Conservation (phyloP, 495 filamentous ascomycete species). For the Podospora australis region DNA sequence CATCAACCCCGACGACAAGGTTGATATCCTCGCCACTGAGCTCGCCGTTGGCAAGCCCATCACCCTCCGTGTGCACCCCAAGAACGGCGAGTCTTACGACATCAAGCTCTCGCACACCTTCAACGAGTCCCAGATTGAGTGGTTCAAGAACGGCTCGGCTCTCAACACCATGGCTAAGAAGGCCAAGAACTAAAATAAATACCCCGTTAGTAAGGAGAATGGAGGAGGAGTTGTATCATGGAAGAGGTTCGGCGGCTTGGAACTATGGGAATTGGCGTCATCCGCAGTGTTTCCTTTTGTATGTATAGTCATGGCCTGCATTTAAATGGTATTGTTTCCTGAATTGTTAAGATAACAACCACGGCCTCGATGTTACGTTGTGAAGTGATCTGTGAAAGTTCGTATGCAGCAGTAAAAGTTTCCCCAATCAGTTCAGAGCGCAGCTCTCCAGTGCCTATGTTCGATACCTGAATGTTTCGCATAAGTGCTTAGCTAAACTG, state of each 20-base stretch:
- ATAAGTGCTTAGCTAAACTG: no score
- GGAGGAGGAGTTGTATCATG: constrained; percentile 6
- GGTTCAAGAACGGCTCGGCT: constrained; percentile 96
- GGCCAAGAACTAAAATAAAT: constrained; percentile 22
- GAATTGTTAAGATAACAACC: no score
- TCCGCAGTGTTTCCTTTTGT: constrained; percentile 26
- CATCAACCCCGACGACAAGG: constrained; percentile 87
- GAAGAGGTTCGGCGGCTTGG: constrained; percentile 19
- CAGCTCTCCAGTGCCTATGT: no score
- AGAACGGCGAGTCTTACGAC: constrained; percentile 72
- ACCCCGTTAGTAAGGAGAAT: constrained; percentile 14
- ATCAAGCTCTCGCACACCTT: constrained; percentile 87
- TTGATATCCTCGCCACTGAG: constrained; percentile 85
- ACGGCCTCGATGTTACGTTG: no score
- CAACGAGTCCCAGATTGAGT: constrained; percentile 94
- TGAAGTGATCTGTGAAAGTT: no score
- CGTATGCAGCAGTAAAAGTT: no score
- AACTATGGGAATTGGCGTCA: constrained; percentile 28
- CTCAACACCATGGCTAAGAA: constrained; percentile 96
- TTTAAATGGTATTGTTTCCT: constrained; percentile 27
- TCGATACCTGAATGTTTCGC: no score
- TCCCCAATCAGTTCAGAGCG: no score
- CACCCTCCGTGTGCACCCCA: constrained; percentile 84
- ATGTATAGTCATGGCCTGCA: constrained; percentile 32
- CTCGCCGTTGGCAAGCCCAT: constrained; percentile 90